Base-by-base conservation (phyloP, 805 yeast genomes). In the Candida nemodendra region DNA sequence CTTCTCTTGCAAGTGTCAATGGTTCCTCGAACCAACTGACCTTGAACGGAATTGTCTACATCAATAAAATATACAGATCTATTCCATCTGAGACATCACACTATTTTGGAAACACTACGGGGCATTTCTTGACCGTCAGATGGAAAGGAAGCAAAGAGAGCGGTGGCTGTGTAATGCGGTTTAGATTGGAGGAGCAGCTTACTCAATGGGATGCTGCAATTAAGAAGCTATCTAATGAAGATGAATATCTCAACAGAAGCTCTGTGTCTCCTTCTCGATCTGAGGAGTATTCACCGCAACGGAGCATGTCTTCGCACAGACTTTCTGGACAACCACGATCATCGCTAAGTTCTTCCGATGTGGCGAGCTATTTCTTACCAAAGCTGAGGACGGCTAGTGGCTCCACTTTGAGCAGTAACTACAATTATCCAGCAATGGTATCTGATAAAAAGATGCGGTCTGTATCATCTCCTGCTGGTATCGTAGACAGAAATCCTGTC, bases 121-220 rank as follows among this genome's bases (percentile, higher is more conserved):
- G 81, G 5, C 78, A 80, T 54, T 74, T 76, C 11, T 64, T 84
- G 48, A 75, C 81, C 25, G 74, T 84, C 9, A 75, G 85, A 12
- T 85, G 93, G 93, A 78, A 81, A n/a, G 93, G 95, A 7, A 79
- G 82, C 36, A 81, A 79, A 52, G 97, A 90, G 48, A 80, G 85
- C 19, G 96, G 96, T 11, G 79, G 86, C 14, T 89, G 93, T 51
- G 77, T 88, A 13, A 72, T 93, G 56, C 74, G 86, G 39, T 88
- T 88, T 62, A 75, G 83, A 44, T 83, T 83, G 35, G 97, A 90
- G 53, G 98, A 93, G 59, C 71, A 72, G 13, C 71, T 95, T 47
- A 74, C 73, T 41, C 91, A 83, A 59, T 93, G 98, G 98, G 87
- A 78, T 41, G 58, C 67, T 2, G 76, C 88, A 44, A 69, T 84